A percentile compares a stretch with the other conserved stretches of the same genome.
Conservation (phyloP, 495 filamentous ascomycete genomes). For the Penicillium alfredii region DNA sequence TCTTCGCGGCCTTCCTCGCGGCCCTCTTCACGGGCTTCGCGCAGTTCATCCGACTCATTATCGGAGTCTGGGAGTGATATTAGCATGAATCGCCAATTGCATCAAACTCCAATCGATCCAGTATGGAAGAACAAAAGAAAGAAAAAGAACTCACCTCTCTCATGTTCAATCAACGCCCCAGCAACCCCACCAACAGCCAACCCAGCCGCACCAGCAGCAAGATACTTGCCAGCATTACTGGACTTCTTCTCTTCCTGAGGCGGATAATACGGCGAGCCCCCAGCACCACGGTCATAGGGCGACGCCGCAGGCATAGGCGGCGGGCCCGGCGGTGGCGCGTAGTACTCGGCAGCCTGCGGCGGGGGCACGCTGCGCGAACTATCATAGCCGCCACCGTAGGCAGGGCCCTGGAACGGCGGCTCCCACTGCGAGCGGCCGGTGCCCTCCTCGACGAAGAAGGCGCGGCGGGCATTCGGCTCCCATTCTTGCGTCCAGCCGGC, state of each 20-base stretch:
- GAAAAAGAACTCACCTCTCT: slow-evolving; percentile 37
- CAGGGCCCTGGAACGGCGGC: slow-evolving; percentile 26
- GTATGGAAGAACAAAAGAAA: slow-evolving; percentile 1
- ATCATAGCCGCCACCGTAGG: slow-evolving; percentile 10
- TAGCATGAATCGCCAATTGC: too few species aligned
- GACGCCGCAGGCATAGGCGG: too few species aligned
- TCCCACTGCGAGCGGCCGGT: slow-evolving; percentile 60
- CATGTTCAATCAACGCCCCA: slow-evolving; percentile 51
- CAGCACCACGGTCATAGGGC: too few species aligned
- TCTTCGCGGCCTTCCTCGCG: slow-evolving; percentile 19
- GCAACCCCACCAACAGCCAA: slow-evolving; percentile 51
- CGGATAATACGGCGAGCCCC: too few species aligned
- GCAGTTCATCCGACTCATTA: slow-evolving; percentile 2
- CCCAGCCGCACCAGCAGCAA: slow-evolving; percentile 48
- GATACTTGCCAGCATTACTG: slow-evolving; percentile 32
- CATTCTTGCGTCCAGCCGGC: slow-evolving; percentile 55
- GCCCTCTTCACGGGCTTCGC: slow-evolving; percentile 18
- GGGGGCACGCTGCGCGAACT: slow-evolving; percentile 21
- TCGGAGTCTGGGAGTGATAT: too few species aligned
- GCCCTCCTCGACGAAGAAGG: slow-evolving; percentile 54
- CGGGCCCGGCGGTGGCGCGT: slow-evolving; percentile 17
- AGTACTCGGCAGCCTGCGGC: slow-evolving; percentile 21
- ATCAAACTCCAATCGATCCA: neutral
- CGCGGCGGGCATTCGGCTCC: slow-evolving; percentile 52
- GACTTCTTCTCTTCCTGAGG: slow-evolving; percentile 36